Evolutionary conservation across 176 grass and related monocot genomes (phyloP), one percentile per base, ranked within the genome.

Genomic region (Aegilops speltoides): DNA sequence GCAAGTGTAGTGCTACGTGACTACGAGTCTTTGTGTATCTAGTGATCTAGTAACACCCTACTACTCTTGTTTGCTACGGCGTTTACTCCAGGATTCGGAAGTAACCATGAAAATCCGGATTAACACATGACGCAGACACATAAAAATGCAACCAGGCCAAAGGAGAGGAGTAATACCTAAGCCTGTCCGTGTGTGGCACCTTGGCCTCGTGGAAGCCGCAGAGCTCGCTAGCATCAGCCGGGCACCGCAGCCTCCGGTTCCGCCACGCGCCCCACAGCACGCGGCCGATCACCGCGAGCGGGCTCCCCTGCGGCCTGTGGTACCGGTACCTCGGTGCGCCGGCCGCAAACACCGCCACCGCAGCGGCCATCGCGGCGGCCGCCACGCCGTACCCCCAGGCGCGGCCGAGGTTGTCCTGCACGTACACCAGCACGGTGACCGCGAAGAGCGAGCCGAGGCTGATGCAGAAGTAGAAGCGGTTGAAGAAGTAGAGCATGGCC

Each of bases 381-480:
- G 95, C 91, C 15, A 88, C 77, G 59, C 95, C 91, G 68, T 94
- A 94, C 0, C 92, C 95, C 82, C 84, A 89, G 0, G 52, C 73
- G 2, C 95, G 66, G 1, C 87, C 84, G 32, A 93, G 92, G 82
- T 90, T 75, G 79, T 94, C 89, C 89, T 97, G 92, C 32, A 89
- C 75, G 84, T 94, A 97, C 80, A 91, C 90, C 23, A 97, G 88
- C 56, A 91, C 86, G 20, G 95, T 94, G 52, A 89, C 92, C 40
- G 95, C 91, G 61, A 94, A 87, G 31, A 97, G 84, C 3, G 95
- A 97, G 8, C 95, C 92, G 28, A 94, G 82, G 84, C 83, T 97
- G 85, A 91, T 60, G 86, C 85, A 71, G 54, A 93, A 90, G 88
- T 97, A 97, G 89, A 97, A 94, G 73, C 91, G 87, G 89, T 91